Evolutionary conservation across 768 basidiomycete species (phyloP).

Genomic region (Tricholoma saponaceum): DNA sequence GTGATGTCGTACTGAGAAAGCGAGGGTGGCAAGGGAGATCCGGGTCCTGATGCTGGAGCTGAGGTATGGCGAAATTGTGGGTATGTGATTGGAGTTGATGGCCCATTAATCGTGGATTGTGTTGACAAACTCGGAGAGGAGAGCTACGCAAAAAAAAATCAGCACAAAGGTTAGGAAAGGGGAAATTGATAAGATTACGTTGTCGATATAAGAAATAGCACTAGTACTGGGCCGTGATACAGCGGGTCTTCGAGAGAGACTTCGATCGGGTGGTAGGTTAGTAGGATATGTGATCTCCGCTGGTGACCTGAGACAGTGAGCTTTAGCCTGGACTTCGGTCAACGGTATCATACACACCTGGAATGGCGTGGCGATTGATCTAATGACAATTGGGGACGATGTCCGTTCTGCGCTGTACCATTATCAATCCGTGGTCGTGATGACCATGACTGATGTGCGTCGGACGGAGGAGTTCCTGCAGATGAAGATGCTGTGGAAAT

Average conservation of each 20-base stretch:
- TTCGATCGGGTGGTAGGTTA: slow-evolving; percentile 19
- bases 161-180: slow-evolving; percentile 1
- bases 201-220: slow-evolving; percentile 47
- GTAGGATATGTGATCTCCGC: slow-evolving; percentile 35
- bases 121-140: slow-evolving; percentile 30
- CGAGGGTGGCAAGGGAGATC: slow-evolving; percentile 27
- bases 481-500: slow-evolving; percentile 9
- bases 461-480: slow-evolving; percentile 16
- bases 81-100: slow-evolving; percentile 34
- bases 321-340: neutral
- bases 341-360: slow-evolving; percentile 27
- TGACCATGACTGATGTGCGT: slow-evolving; percentile 29
- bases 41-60: slow-evolving; percentile 28
- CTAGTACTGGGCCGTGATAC: slow-evolving; percentile 36
- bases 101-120: slow-evolving; percentile 30
- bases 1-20: slow-evolving; percentile 43
- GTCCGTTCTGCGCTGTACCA: slow-evolving; percentile 5
- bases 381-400: slow-evolving; percentile 25
- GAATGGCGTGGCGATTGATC: slow-evolving; percentile 39
- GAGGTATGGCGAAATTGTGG: slow-evolving; percentile 40
- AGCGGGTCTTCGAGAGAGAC: slow-evolving; percentile 35
- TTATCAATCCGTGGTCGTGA: slow-evolving; percentile 23
- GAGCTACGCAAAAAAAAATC: slow-evolving; percentile 22
- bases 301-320: slow-evolving; percentile 27
- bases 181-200: slow-evolving; percentile 29